phyloP scores from a whole-genome alignment of 1,284 basidiomycete genomes.

The Papiliotrema nemorosa region DNA sequence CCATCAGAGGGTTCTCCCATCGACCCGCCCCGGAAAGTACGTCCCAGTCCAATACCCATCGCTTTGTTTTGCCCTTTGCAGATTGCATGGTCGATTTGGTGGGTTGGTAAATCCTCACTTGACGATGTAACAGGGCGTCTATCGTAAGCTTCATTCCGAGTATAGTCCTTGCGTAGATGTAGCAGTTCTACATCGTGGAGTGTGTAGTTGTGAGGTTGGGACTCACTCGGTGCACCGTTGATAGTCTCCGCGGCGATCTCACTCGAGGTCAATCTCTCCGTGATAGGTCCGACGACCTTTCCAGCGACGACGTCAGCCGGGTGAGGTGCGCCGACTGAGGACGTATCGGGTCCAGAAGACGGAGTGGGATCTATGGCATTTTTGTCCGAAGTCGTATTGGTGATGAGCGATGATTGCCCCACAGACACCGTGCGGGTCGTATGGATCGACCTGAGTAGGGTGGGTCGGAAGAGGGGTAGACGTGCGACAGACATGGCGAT shows the following conservation, averaged over 20 bases:
- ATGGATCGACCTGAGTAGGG: background rate
- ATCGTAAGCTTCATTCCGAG: no score
- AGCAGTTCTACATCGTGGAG: background rate
- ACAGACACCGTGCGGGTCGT: background rate
- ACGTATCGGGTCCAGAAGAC: background rate
- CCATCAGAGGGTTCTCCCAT: conserved; percentile 99
- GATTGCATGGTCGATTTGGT: conserved; percentile 95
- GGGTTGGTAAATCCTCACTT: conserved; percentile 90
- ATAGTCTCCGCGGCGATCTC: conserved; percentile 7
- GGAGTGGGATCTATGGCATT: background rate
- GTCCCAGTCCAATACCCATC: conserved; percentile 96
- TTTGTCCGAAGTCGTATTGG: background rate
- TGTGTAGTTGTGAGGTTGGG: background rate
- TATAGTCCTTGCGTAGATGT: background rate
- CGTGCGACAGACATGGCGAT: conserved; percentile 1
- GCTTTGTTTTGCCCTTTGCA: conserved; percentile 75
- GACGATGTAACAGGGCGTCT: conserved; percentile 65
- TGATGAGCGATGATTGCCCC: background rate
- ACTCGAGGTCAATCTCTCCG: background rate
- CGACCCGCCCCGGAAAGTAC: conserved; percentile 79
- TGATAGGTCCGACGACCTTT: background rate
- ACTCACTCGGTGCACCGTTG: conserved; percentile 7
- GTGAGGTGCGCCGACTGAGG: background rate
- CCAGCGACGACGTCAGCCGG: conserved; percentile 7
- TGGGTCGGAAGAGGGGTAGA: background rate